phyloP scores from a whole-genome alignment of 768 basidiomycete genomes.

The Lactarius sp. region DNA sequence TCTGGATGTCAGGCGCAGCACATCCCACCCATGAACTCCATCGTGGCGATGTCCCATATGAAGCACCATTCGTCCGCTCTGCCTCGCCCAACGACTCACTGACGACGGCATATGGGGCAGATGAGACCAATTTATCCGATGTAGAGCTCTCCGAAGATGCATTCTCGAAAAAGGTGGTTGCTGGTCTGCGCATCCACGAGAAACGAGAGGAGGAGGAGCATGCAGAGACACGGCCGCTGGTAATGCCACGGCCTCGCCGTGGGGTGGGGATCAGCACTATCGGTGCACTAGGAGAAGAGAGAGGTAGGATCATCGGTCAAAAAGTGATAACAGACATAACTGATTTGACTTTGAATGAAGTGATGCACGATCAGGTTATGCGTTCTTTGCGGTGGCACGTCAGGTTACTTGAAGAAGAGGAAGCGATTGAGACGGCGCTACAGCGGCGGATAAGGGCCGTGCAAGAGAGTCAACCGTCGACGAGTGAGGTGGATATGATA shows the following conservation, averaged over 20 bases:
- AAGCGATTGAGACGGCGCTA: conserved; percentile 38
- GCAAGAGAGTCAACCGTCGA: conserved; percentile 35
- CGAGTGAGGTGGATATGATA: conserved; percentile 37
- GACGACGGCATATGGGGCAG: conserved; percentile 43
- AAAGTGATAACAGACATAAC: not conserved
- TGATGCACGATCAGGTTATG: conserved; percentile 37
- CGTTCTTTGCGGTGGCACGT: conserved; percentile 36
- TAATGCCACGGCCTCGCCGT: conserved; percentile 31
- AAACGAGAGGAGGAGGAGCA: conserved; percentile 37
- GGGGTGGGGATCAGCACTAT: conserved; percentile 29
- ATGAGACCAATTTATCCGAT: conserved; percentile 43
- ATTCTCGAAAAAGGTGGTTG: conserved; percentile 37
- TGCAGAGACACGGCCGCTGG: conserved; percentile 31
- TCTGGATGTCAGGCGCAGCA: conserved; percentile 13
- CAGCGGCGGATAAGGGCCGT: conserved; percentile 36
- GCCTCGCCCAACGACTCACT: conserved; percentile 46
- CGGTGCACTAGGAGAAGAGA: conserved; percentile 33
- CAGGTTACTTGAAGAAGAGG: conserved; percentile 41
- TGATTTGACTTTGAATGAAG: conserved; percentile 27
- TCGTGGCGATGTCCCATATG: conserved; percentile 34
- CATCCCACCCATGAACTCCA: conserved; percentile 22
- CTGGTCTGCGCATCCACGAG: conserved; percentile 34
- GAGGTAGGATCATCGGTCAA: conserved; percentile 29
- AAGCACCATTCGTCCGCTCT: conserved; percentile 42
- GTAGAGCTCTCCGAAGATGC: conserved; percentile 35